Evolutionary conservation across 1,139 yeast genomes (phyloP), one percentile per base, ranked within the genome.

Genomic region (Geotrichum carabidarum): DNA sequence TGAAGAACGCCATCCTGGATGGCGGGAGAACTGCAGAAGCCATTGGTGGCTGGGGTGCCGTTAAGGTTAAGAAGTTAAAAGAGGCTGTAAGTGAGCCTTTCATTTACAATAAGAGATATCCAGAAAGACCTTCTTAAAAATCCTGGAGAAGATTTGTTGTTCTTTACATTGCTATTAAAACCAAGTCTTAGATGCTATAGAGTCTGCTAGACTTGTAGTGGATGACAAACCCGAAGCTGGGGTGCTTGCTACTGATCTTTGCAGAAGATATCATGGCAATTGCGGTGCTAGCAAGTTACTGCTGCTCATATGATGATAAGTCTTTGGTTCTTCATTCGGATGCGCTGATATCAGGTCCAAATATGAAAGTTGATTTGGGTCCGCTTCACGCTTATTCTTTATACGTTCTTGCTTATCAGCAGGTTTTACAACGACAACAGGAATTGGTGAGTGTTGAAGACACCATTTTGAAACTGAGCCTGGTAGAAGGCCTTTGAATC

Each of bases 361-460:
- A 30, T 54, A 57, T 7, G 57, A 50, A 30, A 40, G 38, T 35
- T 49, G 54, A 34, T 53, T 48, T 1, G 73, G 71, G 53, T 71
- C 72, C 2, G 69, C 67, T 41, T 62, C 68, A 12, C 75, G 64
- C 55, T 69, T 68, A 8, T 62, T 64, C 56, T 65, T 68, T 45
- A 62, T 64, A 56, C 66, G 65, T 46, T 64, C 66, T 1, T 73
- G 63, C 52, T 74, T 74, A 61, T 79, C 78, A 18, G 71, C 70
- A 1, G 87, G 86, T 58, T 83, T 81, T 8, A 84, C 86, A 9
- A 83, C 80, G 48, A 83, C 77, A 4, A 83, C 88, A 0, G 90
- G 90, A 0, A 84, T 82, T 18, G 81, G 76, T 0, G 87, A 84
- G 64, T 79, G 82, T 64, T 83, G 84, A 44, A 84, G 70, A 61